These are phyloP conservation scores for Rossbeevera mucosa DNA, from an alignment of 768 basidiomycete genomes.

Conservation along the genomic window DNA sequence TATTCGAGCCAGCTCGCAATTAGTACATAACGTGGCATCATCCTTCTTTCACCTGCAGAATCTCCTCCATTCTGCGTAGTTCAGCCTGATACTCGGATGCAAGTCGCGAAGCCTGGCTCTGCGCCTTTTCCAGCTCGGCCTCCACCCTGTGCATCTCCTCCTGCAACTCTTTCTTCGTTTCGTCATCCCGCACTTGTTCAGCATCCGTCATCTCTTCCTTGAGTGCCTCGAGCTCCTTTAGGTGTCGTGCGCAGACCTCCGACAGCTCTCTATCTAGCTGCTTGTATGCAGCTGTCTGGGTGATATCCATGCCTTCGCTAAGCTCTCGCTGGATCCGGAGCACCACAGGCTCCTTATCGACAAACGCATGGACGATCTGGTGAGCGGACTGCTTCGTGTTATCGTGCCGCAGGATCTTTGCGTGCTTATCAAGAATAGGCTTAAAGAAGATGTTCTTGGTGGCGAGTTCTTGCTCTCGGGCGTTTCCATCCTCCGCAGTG, in stretches of 20 bases:
- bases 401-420: conserved; percentile 40
- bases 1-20: conserved; percentile 21
- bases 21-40: conserved; percentile 26
- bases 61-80: conserved; percentile 33
- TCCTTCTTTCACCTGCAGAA: conserved; percentile 29
- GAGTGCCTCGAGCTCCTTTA: conserved; percentile 44
- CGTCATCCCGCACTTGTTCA: conserved; percentile 41
- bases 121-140: conserved; percentile 25
- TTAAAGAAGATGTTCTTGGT: conserved; percentile 44
- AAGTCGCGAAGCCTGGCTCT: conserved; percentile 28
- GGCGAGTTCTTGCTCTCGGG: conserved; percentile 44
- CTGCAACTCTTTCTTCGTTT: conserved; percentile 42
- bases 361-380: conserved; percentile 39
- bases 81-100: conserved; percentile 33
- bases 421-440: conserved; percentile 43
- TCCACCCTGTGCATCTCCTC: conserved; percentile 34
- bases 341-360: conserved; percentile 37
- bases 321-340: conserved; percentile 55
- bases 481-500: conserved; percentile 31
- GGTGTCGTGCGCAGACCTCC: conserved; percentile 42
- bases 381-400: conserved; percentile 42
- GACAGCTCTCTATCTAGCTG: conserved; percentile 49
- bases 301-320: conserved; percentile 42
- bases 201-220: conserved; percentile 46
- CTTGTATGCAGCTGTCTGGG: conserved; percentile 50